A percentile compares a stretch with the other conserved stretches of the same genome.
Conservation (phyloP, 139 green algal genomes). For the Chlamydomonas sp. region DNA sequence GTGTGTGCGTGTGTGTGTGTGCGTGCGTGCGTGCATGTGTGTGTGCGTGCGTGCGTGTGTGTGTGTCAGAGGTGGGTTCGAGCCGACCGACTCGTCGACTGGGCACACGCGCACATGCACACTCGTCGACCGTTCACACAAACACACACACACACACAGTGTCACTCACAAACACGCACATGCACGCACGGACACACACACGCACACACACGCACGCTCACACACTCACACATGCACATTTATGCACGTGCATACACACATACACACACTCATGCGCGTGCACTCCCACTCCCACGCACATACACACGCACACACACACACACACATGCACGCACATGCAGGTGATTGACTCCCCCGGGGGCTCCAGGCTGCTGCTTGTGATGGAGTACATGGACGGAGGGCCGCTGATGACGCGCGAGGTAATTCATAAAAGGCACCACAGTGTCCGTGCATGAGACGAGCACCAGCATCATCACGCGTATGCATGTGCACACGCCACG, state of each 20-base stretch:
- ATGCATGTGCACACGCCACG: no score
- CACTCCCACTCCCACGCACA: neutral
- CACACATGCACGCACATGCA: neutral
- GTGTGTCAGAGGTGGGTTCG: neutral
- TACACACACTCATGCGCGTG: conserved; percentile 3
- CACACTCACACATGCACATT: conserved; percentile 11
- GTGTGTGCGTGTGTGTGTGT: conserved; percentile 10
- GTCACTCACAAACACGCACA: neutral
- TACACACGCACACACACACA: conserved; percentile 4
- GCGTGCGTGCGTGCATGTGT: neutral
- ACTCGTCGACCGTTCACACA: no score
- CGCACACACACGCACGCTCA: conserved; percentile 11
- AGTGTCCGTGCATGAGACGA: no score
- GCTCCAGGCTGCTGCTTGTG: conserved; percentile 74
- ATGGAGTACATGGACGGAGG: conserved; percentile 80
- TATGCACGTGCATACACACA: conserved; percentile 12
- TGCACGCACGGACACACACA: conserved; percentile 5
- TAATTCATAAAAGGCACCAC: no score
- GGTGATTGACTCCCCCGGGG: conserved; percentile 66
- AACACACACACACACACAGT: neutral
- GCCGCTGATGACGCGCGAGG: conserved; percentile 59
- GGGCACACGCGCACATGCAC: neutral
- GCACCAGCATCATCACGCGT: no score
- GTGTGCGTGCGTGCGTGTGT: neutral
- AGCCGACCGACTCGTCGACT: neutral